Base-by-base conservation (phyloP, 2,329 filamentous ascomycete genomes). In the Fonsecaea nubica region DNA sequence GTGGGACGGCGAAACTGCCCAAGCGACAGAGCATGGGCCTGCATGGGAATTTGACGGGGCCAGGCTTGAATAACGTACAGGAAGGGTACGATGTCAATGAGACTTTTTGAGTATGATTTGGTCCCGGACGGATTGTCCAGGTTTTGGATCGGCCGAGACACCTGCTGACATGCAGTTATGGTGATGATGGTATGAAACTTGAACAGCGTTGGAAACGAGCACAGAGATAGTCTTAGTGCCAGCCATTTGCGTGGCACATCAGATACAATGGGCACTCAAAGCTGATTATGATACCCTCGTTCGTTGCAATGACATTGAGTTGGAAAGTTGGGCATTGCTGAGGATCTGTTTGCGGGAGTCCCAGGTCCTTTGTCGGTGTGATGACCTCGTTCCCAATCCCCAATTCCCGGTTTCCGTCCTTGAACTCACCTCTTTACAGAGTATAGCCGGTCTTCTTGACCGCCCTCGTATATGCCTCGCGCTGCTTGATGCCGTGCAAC, bases 21-120 rank as follows among this genome's bases (percentile, higher is more conserved):
- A 63, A 66, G 36, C 63, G 69, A 53, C 71, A 69, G 45, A 71
- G 69, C 54, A 56, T 64, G 50, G 63, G 65, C 4, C 21, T 64
- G 35, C 48, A 42, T 21, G 59, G 63, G 38, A 30, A 10, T 30
- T 21, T 54, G 13, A 53, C 48, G 25, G 57, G 40, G 12, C 18
- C 33, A 13, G 58, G 58, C 32, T 58, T 72, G 64, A 63, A 66
- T 54, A 63, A 69, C 64, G 71, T 72, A 0, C 40, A 63, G 18
- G 71, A 72, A 58, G 61, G 63, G 53, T 70, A 68, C 60, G 70
- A 72, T 58, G 12, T 69, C 58, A 68, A 68, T 55, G 71, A 72
- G 60, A 71, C 71, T 21, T 72, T 71, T 69, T 72, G 65, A 72
- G 21, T n/a, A 58, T 50, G 45, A 50, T 30, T 25, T 50, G 45